Evolutionary conservation across 768 basidiomycete species (phyloP).

Genomic region (Cytidiella melzeri): DNA sequence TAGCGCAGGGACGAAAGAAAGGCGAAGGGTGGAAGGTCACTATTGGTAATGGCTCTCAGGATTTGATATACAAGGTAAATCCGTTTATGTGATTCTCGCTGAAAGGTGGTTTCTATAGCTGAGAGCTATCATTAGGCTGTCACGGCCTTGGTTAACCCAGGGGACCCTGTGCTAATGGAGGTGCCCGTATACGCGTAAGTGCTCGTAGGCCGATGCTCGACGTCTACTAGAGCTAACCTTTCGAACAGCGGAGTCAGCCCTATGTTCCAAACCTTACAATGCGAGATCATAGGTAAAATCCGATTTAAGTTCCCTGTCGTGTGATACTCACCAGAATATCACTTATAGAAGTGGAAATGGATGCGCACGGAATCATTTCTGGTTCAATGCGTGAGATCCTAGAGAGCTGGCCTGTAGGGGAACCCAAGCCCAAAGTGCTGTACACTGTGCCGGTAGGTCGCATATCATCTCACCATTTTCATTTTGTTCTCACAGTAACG

Average conservation of each 20-base stretch:
- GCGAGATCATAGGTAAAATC: slow-evolving; percentile 51
- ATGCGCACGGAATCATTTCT: slow-evolving; percentile 63
- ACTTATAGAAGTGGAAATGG: slow-evolving; percentile 71
- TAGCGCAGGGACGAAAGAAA: slow-evolving; percentile 54
- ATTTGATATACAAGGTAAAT: slow-evolving; percentile 78
- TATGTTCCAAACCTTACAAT: slow-evolving; percentile 48
- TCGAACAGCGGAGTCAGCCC: slow-evolving; percentile 56
- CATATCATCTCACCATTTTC: neutral
- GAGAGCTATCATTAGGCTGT: slow-evolving; percentile 46
- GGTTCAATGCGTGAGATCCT: slow-evolving; percentile 55
- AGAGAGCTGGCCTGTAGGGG: slow-evolving; percentile 66
- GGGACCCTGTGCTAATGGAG: slow-evolving; percentile 79
- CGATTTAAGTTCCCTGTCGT: too few relatives aligned
- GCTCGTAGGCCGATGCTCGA: too few relatives aligned
- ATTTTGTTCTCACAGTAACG: neutral
- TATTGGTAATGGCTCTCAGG: slow-evolving; percentile 83
- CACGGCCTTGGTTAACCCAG: slow-evolving; percentile 63
- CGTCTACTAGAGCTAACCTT: neutral
- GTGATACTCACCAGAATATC: too few relatives aligned
- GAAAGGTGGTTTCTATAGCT: neutral
- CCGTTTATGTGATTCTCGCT: too few relatives aligned
- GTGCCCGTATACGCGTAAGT: slow-evolving; percentile 71
- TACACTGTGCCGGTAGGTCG: slow-evolving; percentile 69
- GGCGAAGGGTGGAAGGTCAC: slow-evolving; percentile 67
- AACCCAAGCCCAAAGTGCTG: slow-evolving; percentile 68